Evolutionary conservation across 2,329 filamentous ascomycete species (phyloP).

Genomic region (Colletotrichum somersetense): DNA sequence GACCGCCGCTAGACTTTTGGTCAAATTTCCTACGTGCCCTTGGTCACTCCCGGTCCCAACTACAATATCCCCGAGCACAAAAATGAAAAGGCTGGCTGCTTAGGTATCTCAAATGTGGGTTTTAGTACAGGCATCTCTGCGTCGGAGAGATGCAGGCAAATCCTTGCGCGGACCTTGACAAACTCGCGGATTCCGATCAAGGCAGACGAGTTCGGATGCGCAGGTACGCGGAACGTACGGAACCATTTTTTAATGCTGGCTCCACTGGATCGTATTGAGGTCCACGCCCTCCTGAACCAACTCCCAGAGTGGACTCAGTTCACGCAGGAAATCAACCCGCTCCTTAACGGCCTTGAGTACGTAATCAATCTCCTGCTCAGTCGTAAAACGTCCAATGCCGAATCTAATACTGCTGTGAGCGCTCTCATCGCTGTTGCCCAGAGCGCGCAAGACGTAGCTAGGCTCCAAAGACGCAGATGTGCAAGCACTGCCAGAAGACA

Average conservation of each 20-base stretch:
- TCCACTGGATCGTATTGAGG: slow-evolving; percentile 97
- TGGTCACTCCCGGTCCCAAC: slow-evolving; percentile 30
- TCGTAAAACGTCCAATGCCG: slow-evolving; percentile 96
- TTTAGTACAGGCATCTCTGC: slow-evolving; percentile 37
- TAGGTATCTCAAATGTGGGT: slow-evolving; percentile 42
- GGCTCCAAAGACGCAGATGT: slow-evolving; percentile 97
- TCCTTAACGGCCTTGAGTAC: slow-evolving; percentile 94
- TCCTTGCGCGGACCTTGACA: neutral
- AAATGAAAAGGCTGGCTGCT: slow-evolving; percentile 39
- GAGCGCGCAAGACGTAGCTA: slow-evolving; percentile 92
- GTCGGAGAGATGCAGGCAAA: slow-evolving; percentile 16
- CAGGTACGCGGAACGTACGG: neutral
- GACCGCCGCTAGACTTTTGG: slow-evolving; percentile 11
- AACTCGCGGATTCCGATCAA: neutral
- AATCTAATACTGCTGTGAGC: slow-evolving; percentile 98
- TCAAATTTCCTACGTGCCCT: slow-evolving; percentile 16
- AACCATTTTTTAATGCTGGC: slow-evolving; percentile 78
- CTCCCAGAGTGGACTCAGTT: slow-evolving; percentile 97
- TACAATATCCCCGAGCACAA: slow-evolving; percentile 39
- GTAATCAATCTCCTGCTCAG: slow-evolving; percentile 95
- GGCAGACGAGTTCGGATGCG: neutral
- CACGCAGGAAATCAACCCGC: slow-evolving; percentile 90
- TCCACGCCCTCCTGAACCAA: slow-evolving; percentile 97
- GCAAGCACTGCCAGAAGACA: slow-evolving; percentile 96
- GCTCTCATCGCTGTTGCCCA: slow-evolving; percentile 97